A percentile compares a stretch with the other conserved stretches of the same genome.
These are phyloP conservation scores for Brettanomyces nanus DNA, from an alignment of 805 yeast genomes.

Conservation along the genomic window DNA sequence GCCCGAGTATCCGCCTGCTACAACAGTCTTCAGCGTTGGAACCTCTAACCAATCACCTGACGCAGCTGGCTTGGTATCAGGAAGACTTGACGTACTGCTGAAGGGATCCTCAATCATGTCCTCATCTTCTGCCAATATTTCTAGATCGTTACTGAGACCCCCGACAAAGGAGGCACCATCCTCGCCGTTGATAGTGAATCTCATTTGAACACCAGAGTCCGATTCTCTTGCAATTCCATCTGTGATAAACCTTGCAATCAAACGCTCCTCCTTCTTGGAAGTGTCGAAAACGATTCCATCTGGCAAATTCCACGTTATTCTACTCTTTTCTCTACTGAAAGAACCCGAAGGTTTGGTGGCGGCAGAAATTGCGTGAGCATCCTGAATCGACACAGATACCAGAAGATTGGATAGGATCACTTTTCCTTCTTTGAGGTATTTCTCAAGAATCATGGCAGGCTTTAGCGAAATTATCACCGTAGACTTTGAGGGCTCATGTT, in stretches of 20 bases:
- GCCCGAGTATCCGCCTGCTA: slow-evolving; percentile 43
- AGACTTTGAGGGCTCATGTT: slow-evolving; percentile 76
- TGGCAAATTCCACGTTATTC: slow-evolving; percentile 77
- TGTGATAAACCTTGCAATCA: slow-evolving; percentile 83
- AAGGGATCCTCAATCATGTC: slow-evolving; percentile 27
- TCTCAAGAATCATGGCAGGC: slow-evolving; percentile 39
- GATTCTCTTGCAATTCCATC: slow-evolving; percentile 64
- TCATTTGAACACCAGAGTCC: slow-evolving; percentile 63
- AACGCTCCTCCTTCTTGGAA: slow-evolving; percentile 44
- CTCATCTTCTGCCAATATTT: slow-evolving; percentile 19
- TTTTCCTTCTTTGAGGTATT: slow-evolving; percentile 26
- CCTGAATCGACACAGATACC: slow-evolving; percentile 53
- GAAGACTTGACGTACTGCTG: slow-evolving; percentile 17
- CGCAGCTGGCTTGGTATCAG: neutral
- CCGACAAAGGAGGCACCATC: slow-evolving; percentile 37
- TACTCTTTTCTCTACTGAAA: slow-evolving; percentile 74
- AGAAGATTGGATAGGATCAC: slow-evolving; percentile 49
- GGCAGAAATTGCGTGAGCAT: slow-evolving; percentile 61
- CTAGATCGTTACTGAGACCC: slow-evolving; percentile 32
- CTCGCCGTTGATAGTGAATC: slow-evolving; percentile 42
- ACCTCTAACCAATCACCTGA: slow-evolving; percentile 26
- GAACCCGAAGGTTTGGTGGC: slow-evolving; percentile 89
- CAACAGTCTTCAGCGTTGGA: slow-evolving; percentile 38
- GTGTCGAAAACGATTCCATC: slow-evolving; percentile 31
- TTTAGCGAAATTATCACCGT: slow-evolving; percentile 71